Percentiles rank a stretch among this genome's conserved stretches.
These are phyloP conservation scores for Pseudocercospora ulei DNA, from an alignment of 2,329 filamentous ascomycete species.

Conservation along the genomic window DNA sequence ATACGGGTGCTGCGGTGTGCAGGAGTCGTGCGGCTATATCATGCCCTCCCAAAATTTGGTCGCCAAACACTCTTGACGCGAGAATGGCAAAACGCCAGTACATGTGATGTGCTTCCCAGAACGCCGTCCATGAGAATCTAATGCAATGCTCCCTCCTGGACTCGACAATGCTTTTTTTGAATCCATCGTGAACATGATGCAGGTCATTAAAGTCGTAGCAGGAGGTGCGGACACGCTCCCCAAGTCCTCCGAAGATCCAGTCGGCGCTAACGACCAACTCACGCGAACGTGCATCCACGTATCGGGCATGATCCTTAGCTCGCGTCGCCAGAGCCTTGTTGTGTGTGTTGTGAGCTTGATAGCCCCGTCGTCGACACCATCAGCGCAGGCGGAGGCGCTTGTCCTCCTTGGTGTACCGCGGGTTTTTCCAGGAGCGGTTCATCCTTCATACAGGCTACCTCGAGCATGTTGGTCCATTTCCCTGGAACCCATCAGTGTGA, in stretches of 20 bases:
- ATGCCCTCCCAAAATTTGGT: slow-evolving; percentile 5
- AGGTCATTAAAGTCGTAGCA: slow-evolving; percentile 6
- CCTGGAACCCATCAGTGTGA: slow-evolving; percentile 81
- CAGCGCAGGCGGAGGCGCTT: slow-evolving; percentile 23
- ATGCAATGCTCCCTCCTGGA: background rate
- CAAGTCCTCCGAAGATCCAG: background rate
- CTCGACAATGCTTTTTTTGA: slow-evolving; percentile 2
- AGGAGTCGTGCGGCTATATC: background rate
- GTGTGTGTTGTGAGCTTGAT: slow-evolving; percentile 12
- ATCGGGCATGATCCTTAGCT: slow-evolving; percentile 8
- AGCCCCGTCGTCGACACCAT: slow-evolving; percentile 27
- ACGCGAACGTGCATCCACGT: background rate
- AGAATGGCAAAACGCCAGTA: slow-evolving; percentile 4
- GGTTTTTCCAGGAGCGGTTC: slow-evolving; percentile 52
- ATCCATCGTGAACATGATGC: slow-evolving; percentile 5
- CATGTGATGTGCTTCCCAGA: background rate
- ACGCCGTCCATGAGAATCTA: background rate
- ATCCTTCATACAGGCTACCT: slow-evolving; percentile 93
- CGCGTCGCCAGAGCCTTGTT: slow-evolving; percentile 7
- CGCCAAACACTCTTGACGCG: slow-evolving; percentile 4
- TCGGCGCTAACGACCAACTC: background rate
- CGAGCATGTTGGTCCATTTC: slow-evolving; percentile 97
- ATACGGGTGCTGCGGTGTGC: slow-evolving; percentile 4
- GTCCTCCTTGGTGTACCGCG: slow-evolving; percentile 10
- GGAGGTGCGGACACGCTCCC: background rate